phyloP scores from a whole-genome alignment of 768 basidiomycete species.

The Boletus vinaceobasis region DNA sequence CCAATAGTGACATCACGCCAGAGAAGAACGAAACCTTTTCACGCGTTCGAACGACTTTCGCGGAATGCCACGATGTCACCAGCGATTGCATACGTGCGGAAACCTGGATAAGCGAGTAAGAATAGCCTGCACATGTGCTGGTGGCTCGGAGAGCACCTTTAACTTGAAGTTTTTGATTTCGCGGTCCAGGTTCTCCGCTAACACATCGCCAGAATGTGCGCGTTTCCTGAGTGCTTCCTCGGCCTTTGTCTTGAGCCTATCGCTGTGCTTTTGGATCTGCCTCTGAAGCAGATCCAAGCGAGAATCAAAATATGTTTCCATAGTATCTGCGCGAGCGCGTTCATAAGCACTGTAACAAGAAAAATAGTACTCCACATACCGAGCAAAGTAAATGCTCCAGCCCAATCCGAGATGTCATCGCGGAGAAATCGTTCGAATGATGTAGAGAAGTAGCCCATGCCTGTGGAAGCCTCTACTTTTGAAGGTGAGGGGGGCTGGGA shows the following conservation, averaged over 20 bases:
- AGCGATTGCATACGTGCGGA: constrained; percentile 75
- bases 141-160: constrained; percentile 50
- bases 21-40: constrained; percentile 91
- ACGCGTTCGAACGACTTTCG: constrained; percentile 78
- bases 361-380: constrained; percentile 46
- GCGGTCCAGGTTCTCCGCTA: constrained; percentile 77
- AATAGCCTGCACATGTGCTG: not conserved
- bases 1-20: constrained; percentile 85
- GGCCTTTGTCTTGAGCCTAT: constrained; percentile 76
- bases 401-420: constrained; percentile 74
- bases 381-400: constrained; percentile 80
- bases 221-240: constrained; percentile 76
- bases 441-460: constrained; percentile 57
- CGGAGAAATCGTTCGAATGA: constrained; percentile 72
- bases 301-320: constrained; percentile 95
- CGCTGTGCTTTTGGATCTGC: constrained; percentile 81
- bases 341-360: not conserved
- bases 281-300: constrained; percentile 81
- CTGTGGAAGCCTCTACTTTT: constrained; percentile 29
- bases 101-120: constrained; percentile 47
- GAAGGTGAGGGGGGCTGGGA: constrained; percentile 41
- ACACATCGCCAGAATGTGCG: constrained; percentile 50
- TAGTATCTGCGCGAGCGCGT: constrained; percentile 59
- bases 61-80: constrained; percentile 87
- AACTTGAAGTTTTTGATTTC: constrained; percentile 85